phyloP scores from a whole-genome alignment of 1,284 basidiomycete species.

The Ustilago trichophora region DNA sequence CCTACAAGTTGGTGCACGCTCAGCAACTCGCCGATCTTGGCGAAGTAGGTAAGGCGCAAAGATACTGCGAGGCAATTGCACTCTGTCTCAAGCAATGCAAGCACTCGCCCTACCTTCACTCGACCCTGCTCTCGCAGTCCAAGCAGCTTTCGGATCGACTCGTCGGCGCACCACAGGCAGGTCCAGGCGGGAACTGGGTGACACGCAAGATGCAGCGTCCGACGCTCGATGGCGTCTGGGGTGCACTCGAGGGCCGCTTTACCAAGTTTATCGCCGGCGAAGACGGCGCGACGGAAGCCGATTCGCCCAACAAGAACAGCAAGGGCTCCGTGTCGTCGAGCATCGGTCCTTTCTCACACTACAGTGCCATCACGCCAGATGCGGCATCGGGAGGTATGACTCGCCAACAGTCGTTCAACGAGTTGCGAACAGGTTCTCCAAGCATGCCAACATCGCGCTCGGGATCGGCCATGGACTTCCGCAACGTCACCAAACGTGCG shows the following conservation, averaged over 20 bases:
- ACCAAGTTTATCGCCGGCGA: slow-evolving; percentile 90
- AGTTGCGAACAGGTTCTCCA: slow-evolving; percentile 36
- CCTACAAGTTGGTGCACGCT: slow-evolving; percentile 86
- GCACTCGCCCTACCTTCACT: slow-evolving; percentile 76
- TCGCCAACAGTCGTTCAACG: slow-evolving; percentile 60
- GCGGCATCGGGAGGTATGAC: slow-evolving; percentile 64
- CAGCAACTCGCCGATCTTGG: slow-evolving; percentile 73
- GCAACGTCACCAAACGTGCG: slow-evolving; percentile 30
- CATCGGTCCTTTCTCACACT: slow-evolving; percentile 88
- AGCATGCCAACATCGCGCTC: slow-evolving; percentile 48
- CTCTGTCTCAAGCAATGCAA: slow-evolving; percentile 73
- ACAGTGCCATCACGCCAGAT: slow-evolving; percentile 88
- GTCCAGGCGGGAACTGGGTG: slow-evolving; percentile 71
- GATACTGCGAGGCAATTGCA: slow-evolving; percentile 90
- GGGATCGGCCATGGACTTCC: slow-evolving; percentile 53
- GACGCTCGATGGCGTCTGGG: slow-evolving; percentile 88
- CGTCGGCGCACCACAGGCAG: slow-evolving; percentile 74
- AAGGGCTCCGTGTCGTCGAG: slow-evolving; percentile 41
- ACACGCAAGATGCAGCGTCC: slow-evolving; percentile 75
- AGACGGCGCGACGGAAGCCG: slow-evolving; percentile 61
- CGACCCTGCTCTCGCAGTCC: slow-evolving; percentile 78
- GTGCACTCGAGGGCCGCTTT: slow-evolving; percentile 91
- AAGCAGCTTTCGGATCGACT: slow-evolving; percentile 84
- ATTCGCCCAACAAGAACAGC: slow-evolving; percentile 66
- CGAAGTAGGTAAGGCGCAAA: slow-evolving; percentile 62